Evolutionary conservation across 345 rosid species (phyloP), one percentile per base, ranked within the genome.

Genomic region (Schrenkiella parvula): DNA sequence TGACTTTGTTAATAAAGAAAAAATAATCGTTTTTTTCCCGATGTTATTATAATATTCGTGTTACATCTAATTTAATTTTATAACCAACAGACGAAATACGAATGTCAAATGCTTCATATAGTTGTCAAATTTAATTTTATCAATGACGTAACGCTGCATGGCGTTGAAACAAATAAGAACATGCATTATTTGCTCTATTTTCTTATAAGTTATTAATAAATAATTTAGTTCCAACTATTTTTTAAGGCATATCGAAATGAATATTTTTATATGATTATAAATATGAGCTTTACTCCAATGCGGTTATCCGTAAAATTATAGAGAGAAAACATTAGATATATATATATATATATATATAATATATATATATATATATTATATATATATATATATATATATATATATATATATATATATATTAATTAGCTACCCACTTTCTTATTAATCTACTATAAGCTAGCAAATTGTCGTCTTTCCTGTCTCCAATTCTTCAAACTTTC

Each of bases 121-220:
- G 53, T 74, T 66, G 62, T 29, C 68, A 68, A 41, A 31, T n/a
- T n/a, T n/a, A n/a, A n/a, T n/a, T n/a, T n/a, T n/a, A n/a, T n/a
- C n/a, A n/a, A n/a, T n/a, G 71, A 63, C 79, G 66, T 55, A 62
- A 54, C 46, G 71, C 35, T 76, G 74, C 75, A 69, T 76, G 79
- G 75, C 75, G 79, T 76, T 69, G 66, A 43, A 69, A 63, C 60
- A 42, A 29, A 6, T 17, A 3, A 42, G 9, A 39, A 32, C 52
- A 67, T 31, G 44, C 64, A 60, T 43, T 51, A 42, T 29, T 56
- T 47, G 19, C 41, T 37, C 10, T 64, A 1, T 55, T 64, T 19
- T 42, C 34, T 25, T 58, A 26, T 37, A 28, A 59, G 31, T 17
- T 4, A 15, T n/a, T 21, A 29, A 12, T 14, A 34, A 15, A 15